A percentile compares a stretch with the other conserved stretches of the same genome.
phyloP scores from a whole-genome alignment of 805 yeast genomes.

The Ogataea nonfermentans region DNA sequence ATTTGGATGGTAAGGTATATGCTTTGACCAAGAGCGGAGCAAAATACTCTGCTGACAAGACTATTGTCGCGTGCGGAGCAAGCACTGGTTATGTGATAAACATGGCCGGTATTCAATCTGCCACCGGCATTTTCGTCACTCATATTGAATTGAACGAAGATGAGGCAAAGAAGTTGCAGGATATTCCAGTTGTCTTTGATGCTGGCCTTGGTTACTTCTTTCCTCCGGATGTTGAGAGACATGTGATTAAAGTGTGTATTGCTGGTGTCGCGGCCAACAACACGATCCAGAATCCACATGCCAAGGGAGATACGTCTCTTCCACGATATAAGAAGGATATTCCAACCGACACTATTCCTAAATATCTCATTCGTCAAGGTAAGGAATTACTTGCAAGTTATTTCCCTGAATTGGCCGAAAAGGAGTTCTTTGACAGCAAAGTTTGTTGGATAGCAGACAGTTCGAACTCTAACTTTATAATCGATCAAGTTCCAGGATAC shows the following conservation, averaged over 20 bases:
- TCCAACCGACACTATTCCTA: slow-evolving; percentile 40
- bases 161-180: slow-evolving; percentile 36
- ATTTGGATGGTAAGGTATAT: slow-evolving; percentile 13
- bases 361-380: slow-evolving; percentile 28
- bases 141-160: slow-evolving; percentile 37
- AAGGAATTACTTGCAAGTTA: slow-evolving; percentile 32
- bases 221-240: slow-evolving; percentile 44
- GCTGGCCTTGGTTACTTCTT: slow-evolving; percentile 47
- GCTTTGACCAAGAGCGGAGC: slow-evolving; percentile 31
- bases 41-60: slow-evolving; percentile 34
- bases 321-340: slow-evolving; percentile 37
- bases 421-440: slow-evolving; percentile 33
- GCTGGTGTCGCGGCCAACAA: slow-evolving; percentile 36
- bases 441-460: slow-evolving; percentile 43
- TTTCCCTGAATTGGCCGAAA: slow-evolving; percentile 40
- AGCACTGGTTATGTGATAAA: slow-evolving; percentile 37
- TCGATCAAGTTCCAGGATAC: slow-evolving; percentile 38
- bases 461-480: slow-evolving; percentile 38
- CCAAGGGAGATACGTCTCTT: slow-evolving; percentile 26
- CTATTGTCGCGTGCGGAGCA: slow-evolving; percentile 42
- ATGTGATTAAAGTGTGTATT: slow-evolving; percentile 38
- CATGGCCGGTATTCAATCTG: slow-evolving; percentile 33
- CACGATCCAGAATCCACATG: slow-evolving; percentile 22
- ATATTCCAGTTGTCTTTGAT: slow-evolving; percentile 44
- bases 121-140: slow-evolving; percentile 40